phyloP scores from a whole-genome alignment of 2,329 filamentous ascomycete species.

The Penicillium hesseltinei region DNA sequence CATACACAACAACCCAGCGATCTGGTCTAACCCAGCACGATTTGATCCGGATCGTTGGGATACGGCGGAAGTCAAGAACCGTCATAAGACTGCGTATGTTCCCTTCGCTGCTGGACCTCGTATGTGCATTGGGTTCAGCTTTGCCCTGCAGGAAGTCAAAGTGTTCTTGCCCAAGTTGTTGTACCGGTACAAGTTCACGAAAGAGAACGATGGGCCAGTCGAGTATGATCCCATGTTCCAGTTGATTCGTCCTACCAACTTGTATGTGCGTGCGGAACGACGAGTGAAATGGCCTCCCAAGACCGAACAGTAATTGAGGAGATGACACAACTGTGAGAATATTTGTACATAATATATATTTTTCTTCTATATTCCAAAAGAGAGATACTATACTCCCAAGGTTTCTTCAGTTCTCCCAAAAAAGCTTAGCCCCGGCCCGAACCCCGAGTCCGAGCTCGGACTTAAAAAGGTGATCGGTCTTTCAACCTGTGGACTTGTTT shows the following conservation, averaged over 20 bases:
- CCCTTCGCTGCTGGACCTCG: constrained; percentile 60
- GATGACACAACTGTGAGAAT: neutral
- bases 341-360: neutral
- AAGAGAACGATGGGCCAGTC: constrained; percentile 51
- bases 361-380: neutral
- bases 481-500: neutral
- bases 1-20: constrained; percentile 52
- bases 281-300: constrained; percentile 29
- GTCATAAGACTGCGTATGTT: constrained; percentile 54
- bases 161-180: constrained; percentile 56
- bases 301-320: neutral
- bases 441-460: constrained; percentile 1
- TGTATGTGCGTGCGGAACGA: constrained; percentile 26
- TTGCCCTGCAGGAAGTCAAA: constrained; percentile 62
- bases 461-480: neutral
- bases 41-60: constrained; percentile 64
- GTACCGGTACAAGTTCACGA: constrained; percentile 57
- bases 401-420: neutral
- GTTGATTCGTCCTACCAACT: constrained; percentile 28
- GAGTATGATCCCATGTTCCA: constrained; percentile 38
- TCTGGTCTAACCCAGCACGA: constrained; percentile 58
- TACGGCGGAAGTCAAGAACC: constrained; percentile 50
- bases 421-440: constrained; percentile 6
- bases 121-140: constrained; percentile 64
- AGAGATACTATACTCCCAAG: neutral